Conservation (phyloP, 1,284 basidiomycete species). For the Moniliella sp. region DNA sequence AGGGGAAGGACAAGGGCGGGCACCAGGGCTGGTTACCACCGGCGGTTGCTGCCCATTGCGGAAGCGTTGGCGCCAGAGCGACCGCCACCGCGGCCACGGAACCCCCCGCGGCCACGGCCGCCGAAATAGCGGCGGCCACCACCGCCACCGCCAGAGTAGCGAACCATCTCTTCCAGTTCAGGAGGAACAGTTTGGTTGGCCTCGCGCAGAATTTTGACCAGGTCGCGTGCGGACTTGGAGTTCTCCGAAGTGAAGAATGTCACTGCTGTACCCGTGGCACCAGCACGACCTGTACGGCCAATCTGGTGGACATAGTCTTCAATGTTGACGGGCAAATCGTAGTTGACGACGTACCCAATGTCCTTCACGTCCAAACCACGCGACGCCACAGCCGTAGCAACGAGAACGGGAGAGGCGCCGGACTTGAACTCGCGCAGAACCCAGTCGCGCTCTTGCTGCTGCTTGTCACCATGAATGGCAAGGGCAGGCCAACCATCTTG, state of each 20-base stretch:
- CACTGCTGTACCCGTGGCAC: conserved; percentile 61
- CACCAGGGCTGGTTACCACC: too few relatives aligned
- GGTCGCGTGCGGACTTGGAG: conserved; percentile 74
- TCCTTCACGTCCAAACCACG: conserved; percentile 97
- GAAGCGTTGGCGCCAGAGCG: conserved; percentile 21
- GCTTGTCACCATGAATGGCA: conserved; percentile 93
- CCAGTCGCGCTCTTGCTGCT: conserved; percentile 80
- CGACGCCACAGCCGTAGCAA: conserved; percentile 64
- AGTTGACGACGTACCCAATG: conserved; percentile 59
- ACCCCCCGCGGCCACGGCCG: conserved; percentile 16
- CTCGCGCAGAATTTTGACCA: conserved; percentile 67
- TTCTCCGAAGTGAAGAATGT: conserved; percentile 75
- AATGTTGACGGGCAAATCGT: conserved; percentile 88
- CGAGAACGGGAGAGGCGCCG: conserved; percentile 85
- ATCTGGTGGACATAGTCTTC: conserved; percentile 86
- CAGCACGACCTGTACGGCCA: conserved; percentile 50
- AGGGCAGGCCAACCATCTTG: conserved; percentile 76
- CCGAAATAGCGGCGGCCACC: conserved; percentile 15
- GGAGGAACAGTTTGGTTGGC: conserved; percentile 69
- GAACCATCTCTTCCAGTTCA: conserved; percentile 75
- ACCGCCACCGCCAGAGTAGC: conserved; percentile 42
- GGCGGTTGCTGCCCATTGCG: conserved; percentile 7
- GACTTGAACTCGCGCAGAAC: conserved; percentile 93
- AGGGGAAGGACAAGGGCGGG: too few relatives aligned
- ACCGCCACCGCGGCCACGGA: conserved; percentile 6